Evolutionary conservation across 371 early-diverging fungal species (phyloP).

Genomic region (Nematocida major): DNA sequence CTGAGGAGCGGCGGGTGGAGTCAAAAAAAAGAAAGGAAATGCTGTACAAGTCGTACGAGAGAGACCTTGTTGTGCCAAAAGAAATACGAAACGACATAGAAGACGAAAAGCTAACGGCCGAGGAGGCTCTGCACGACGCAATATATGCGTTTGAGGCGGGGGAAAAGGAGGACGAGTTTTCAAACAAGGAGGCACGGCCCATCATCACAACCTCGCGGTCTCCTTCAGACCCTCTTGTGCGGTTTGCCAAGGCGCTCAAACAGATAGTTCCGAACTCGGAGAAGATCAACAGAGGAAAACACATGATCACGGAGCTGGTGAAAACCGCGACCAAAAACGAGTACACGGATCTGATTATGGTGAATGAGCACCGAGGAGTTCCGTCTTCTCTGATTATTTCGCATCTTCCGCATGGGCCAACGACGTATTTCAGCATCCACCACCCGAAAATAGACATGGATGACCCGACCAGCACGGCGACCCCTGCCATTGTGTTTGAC

Average conservation of each 20-base stretch:
- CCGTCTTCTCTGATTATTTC: slow-evolving; percentile 87
- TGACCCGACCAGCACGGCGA: slow-evolving; percentile 23
- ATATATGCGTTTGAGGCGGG: slow-evolving; percentile 22
- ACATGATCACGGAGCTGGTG: slow-evolving; percentile 76
- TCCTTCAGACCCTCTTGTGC: slow-evolving; percentile 79
- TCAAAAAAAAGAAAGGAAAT: slow-evolving; percentile 37
- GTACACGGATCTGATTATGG: slow-evolving; percentile 84
- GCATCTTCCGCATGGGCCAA: slow-evolving; percentile 95
- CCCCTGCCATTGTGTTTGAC: slow-evolving; percentile 43
- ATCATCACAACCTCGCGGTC: slow-evolving; percentile 91
- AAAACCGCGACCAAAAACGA: slow-evolving; percentile 69
- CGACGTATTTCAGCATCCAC: slow-evolving; percentile 86
- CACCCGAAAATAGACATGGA: slow-evolving; percentile 6
- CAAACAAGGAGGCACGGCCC: slow-evolving; percentile 70
- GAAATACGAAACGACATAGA: slow-evolving; percentile 50
- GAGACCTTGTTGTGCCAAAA: slow-evolving; percentile 45
- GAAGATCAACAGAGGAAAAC: slow-evolving; percentile 88
- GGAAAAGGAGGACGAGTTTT: slow-evolving; percentile 50
- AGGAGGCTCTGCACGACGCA: slow-evolving; percentile 39
- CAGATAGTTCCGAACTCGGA: slow-evolving; percentile 88
- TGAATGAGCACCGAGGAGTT: slow-evolving; percentile 90
- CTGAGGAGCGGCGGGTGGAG: slow-evolving; percentile 35
- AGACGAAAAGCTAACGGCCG: slow-evolving; percentile 43
- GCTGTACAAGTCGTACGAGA: slow-evolving; percentile 35
- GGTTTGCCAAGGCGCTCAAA: slow-evolving; percentile 93